phyloP scores from a whole-genome alignment of 805 yeast genomes.

The Spathaspora gorwiae region DNA sequence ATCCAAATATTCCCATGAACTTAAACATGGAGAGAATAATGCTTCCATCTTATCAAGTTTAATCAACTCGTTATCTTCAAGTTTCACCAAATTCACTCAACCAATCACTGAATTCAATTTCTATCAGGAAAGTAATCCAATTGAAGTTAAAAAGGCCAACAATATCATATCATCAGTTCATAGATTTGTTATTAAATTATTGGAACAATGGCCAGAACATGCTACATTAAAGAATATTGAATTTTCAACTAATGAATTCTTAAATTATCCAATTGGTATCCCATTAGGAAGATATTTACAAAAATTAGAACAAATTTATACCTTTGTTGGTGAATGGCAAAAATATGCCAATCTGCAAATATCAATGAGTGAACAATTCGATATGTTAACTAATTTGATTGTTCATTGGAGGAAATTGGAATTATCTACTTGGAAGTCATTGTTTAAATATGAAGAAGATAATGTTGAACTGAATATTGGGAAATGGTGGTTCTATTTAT shows the following conservation, averaged over 20 bases:
- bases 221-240: conserved; percentile 72
- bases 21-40: conserved; percentile 10
- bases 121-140: conserved; percentile 57
- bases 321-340: conserved; percentile 87
- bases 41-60: conserved; percentile 19
- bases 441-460: conserved; percentile 63
- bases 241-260: conserved; percentile 61
- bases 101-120: conserved; percentile 38
- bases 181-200: conserved; percentile 36
- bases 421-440: conserved; percentile 75
- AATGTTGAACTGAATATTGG: conserved; percentile 49
- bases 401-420: conserved; percentile 91
- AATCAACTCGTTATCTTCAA: conserved; percentile 13
- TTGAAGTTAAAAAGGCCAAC: conserved; percentile 61
- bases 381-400: conserved; percentile 59
- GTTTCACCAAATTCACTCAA: conserved; percentile 7
- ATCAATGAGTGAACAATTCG: conserved; percentile 53
- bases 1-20: conserved; percentile 5
- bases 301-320: conserved; percentile 82
- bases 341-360: conserved; percentile 80
- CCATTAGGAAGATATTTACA: conserved; percentile 77
- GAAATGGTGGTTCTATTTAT: conserved; percentile 89
- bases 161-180: conserved; percentile 31
- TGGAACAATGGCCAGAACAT: conserved; percentile 90
- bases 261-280: conserved; percentile 55